Base-by-base conservation (phyloP, 2,329 filamentous ascomycete genomes). In the Beauveria sp. region DNA sequence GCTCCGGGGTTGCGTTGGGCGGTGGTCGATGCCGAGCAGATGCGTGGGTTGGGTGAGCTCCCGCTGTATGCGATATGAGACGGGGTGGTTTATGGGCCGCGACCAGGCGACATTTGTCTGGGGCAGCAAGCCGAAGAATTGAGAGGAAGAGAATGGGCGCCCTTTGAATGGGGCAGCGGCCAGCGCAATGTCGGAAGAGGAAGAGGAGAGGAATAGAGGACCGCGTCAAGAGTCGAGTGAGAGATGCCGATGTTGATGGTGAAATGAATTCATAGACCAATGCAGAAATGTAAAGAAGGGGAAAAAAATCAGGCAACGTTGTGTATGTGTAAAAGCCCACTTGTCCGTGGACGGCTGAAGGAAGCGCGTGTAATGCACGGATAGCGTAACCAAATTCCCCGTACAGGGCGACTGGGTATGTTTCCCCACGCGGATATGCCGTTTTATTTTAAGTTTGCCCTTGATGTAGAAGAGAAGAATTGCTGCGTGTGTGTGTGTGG, bases 41-140 rank as follows among this genome's bases (percentile, higher is more conserved):
- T 40, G 10, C 42, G 42, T 61, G 59, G 59, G 59, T 61, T 55
- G 42, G 59, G 59, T 54, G 43, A 61, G 59, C 40, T 60, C 55
- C 40, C 22, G n/a, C 28, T 8, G 20, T 48, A 48, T 57, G 55
- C 9, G 31, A 31, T 40, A 58, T 45, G 55, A 51, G 46, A 59
- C 51, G 56, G 28, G 45, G 46, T 59, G 40, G 46, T 22, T 60
- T 60, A 60, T 60, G 49, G 57, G 57, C 49, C 48, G 38, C 40
- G 34, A 45, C 38, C 49, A 46, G 57, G 49, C 48, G 49, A 60
- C 38, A 60, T 59, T 43, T 24, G 57, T 50, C 24, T 43, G 46
- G 48, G 49, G 20, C 51, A 42, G 3, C 26, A 22, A 50, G 6
- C 9, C 10, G 20, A 38, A 14, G 5, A 34, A 34, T 56, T 34